phyloP scores from a whole-genome alignment of 2,329 filamentous ascomycete genomes.

The Fusarium torulosum region DNA sequence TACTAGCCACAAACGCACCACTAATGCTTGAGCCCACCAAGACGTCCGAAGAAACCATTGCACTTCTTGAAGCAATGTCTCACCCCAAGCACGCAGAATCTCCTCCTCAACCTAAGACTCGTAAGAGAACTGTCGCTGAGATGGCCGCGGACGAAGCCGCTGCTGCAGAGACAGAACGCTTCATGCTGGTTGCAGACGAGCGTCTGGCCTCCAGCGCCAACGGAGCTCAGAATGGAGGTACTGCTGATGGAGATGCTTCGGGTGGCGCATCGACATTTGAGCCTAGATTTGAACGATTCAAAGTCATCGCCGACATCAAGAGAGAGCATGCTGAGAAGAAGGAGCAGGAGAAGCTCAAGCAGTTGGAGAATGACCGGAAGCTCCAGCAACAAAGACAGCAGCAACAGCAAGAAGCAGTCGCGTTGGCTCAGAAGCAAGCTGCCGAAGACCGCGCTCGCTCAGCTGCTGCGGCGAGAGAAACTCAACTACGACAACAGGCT shows the following conservation, averaged over 20 bases:
- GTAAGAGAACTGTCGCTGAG: constrained; percentile 94
- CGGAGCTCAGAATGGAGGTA: constrained; percentile 67
- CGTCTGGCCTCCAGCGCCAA: constrained; percentile 73
- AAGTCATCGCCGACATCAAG: constrained; percentile 88
- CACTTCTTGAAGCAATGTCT: constrained; percentile 76
- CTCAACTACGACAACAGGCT: constrained; percentile 54
- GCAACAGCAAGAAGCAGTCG: constrained; percentile 58
- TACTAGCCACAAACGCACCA: constrained; percentile 78
- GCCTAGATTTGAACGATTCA: constrained; percentile 89
- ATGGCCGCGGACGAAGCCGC: constrained; percentile 94
- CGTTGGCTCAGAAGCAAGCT: constrained; percentile 60
- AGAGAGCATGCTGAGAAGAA: constrained; percentile 81
- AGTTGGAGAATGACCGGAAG: constrained; percentile 69
- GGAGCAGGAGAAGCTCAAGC: constrained; percentile 79
- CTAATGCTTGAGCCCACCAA: constrained; percentile 83
- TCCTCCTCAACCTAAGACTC: constrained; percentile 85
- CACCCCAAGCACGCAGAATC: constrained; percentile 82
- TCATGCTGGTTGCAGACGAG: constrained; percentile 94
- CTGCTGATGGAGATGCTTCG: constrained; percentile 78
- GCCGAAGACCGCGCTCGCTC: constrained; percentile 57
- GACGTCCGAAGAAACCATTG: constrained; percentile 75
- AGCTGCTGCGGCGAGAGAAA: constrained; percentile 54
- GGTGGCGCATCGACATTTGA: constrained; percentile 81
- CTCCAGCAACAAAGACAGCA: constrained; percentile 61
- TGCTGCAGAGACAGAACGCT: constrained; percentile 88